Base-by-base conservation (phyloP, 2,329 filamentous ascomycete species). In the Hymenoscyphus repandus region DNA sequence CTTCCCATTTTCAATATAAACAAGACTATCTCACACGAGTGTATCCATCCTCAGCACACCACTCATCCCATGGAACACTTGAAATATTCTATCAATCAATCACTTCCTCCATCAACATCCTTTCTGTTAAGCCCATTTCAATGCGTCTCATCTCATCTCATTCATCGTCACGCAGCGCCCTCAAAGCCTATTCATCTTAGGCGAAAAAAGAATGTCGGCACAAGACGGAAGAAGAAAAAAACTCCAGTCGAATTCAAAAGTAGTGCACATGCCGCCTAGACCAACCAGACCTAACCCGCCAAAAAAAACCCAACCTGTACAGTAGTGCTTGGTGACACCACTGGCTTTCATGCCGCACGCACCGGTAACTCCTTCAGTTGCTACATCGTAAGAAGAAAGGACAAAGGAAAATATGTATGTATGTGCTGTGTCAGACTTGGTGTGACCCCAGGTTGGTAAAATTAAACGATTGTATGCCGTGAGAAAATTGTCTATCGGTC, bases 401-500 rank as follows among this genome's bases (percentile, higher is more conserved):
- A 62, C 52, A 60, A 58, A 59, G 39, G 52, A 59, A 47, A 57
- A 56, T 49, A 39, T 55, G 31, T 52, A 34, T 47, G 22, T 55
- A 42, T 47, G 47, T 47, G 46, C 34, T 51, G 45, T 4, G 49
- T 34, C 20, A 34, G 27, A 30, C 43, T 36, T 27, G 31, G 17
- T 41, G 18, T 42, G 40, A 37, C 47, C 47, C 43, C 34, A 49
- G 40, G 42, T 22, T 41, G 46, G 45, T 39, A 27, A 27, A 27
- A 38, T 50, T 41, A 36, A 47, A 48, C 31, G 15, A 39, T 46
- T 44, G 22, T 36, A 17, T 46, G 15, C 42, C 37, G n/a, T 39
- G 34, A 31, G 32, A 36, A 54, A 18, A 6, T 6, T 36, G 6
- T 53, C 47, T 61, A 66, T 57, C 58, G 58, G 38, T 66, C 63